A percentile compares a stretch with the other conserved stretches of the same genome.
Conservation (phyloP, 768 basidiomycete species). For the Boletellus emodensis region DNA sequence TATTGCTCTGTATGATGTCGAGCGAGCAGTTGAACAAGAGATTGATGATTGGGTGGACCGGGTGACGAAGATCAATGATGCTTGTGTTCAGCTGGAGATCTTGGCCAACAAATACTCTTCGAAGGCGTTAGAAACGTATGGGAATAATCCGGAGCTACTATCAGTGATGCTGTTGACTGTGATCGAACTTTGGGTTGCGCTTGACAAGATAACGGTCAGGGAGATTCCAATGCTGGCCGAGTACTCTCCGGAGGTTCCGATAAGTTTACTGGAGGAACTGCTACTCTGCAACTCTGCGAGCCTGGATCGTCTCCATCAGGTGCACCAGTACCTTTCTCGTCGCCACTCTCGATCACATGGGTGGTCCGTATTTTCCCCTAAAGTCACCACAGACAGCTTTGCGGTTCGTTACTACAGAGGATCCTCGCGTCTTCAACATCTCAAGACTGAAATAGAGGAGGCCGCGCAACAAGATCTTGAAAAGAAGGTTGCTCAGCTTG, state of each 20-base stretch:
- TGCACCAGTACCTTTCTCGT: constrained; percentile 30
- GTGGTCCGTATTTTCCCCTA: constrained; percentile 34
- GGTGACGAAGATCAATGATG: constrained; percentile 7
- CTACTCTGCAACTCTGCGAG: constrained; percentile 26
- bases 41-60: constrained; percentile 35
- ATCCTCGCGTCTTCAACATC: constrained; percentile 18
- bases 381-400: constrained; percentile 21
- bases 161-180: constrained; percentile 42
- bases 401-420: constrained; percentile 33
- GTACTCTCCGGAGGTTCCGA: constrained; percentile 34
- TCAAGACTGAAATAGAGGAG: constrained; percentile 31
- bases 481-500: constrained; percentile 30
- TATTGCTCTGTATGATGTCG: constrained; percentile 35
- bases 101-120: constrained; percentile 28
- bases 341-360: constrained; percentile 22
- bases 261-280: constrained; percentile 22
- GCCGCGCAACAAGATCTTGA: constrained; percentile 18
- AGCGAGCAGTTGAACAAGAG: constrained; percentile 27
- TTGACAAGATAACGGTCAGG: constrained; percentile 26
- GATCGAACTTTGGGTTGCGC: constrained; percentile 36
- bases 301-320: constrained; percentile 25
- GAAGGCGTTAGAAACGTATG: constrained; percentile 25
- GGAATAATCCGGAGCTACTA: constrained; percentile 34
- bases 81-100: constrained; percentile 18
- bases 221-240: constrained; percentile 26